These are phyloP conservation scores for Calonectria hongkongensis DNA, from an alignment of 2,329 filamentous ascomycete species.

Conservation along the genomic window DNA sequence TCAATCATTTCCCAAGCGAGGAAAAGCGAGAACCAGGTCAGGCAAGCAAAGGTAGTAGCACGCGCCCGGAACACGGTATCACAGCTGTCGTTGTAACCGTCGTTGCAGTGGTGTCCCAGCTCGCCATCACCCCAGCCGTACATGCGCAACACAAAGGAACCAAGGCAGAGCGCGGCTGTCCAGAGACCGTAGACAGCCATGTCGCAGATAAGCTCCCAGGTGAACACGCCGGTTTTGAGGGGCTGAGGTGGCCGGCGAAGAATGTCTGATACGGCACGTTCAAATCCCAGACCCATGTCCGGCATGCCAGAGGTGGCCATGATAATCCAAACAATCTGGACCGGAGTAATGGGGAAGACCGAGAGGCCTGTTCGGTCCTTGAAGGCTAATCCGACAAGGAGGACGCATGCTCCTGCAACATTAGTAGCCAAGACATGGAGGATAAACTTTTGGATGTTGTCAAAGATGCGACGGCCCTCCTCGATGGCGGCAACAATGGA, in stretches of 20 bases:
- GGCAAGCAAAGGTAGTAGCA: constrained; percentile 82
- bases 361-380: constrained; percentile 79
- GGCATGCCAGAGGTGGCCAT: constrained; percentile 86
- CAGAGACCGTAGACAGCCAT: constrained; percentile 81
- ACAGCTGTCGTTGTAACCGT: constrained; percentile 71
- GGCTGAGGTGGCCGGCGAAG: constrained; percentile 80
- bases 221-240: constrained; percentile 78
- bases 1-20: constrained; percentile 87
- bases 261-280: constrained; percentile 81
- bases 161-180: constrained; percentile 79
- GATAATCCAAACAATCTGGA: constrained; percentile 89
- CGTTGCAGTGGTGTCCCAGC: constrained; percentile 78
- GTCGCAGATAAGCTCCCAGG: constrained; percentile 78
- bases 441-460: constrained; percentile 86
- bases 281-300: constrained; percentile 86
- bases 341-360: constrained; percentile 83
- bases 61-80: constrained; percentile 81
- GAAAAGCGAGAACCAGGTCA: constrained; percentile 86
- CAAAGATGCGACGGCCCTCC: constrained; percentile 82
- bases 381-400: constrained; percentile 83
- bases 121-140: constrained; percentile 78
- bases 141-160: constrained; percentile 78
- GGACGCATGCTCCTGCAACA: constrained; percentile 80
- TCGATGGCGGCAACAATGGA: constrained; percentile 83
- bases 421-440: constrained; percentile 82